A percentile compares a stretch with the other conserved stretches of the same genome.
phyloP scores from a whole-genome alignment of 2,329 filamentous ascomycete species.

The Arachnomyces sp. region DNA sequence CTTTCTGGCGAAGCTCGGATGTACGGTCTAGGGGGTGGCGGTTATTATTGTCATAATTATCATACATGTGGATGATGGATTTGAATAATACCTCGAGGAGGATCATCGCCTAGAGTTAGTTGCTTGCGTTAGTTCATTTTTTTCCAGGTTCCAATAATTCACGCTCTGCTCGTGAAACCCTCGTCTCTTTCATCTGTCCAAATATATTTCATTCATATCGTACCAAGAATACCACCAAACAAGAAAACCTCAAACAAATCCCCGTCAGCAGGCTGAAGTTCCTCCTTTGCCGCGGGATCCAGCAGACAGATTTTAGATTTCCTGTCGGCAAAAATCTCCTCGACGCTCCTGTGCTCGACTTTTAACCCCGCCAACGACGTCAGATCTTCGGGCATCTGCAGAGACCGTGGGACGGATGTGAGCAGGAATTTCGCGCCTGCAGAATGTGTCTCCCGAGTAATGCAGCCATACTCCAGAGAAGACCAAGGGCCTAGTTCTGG shows the following conservation, averaged over 20 bases:
- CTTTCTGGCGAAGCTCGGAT: conserved; percentile 89
- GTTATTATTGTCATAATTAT: not conserved
- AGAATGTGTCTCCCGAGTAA: conserved; percentile 70
- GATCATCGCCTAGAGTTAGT: conserved; percentile 70
- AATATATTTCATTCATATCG: conserved; percentile 15
- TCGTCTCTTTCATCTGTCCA: not conserved
- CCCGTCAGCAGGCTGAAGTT: conserved; percentile 76
- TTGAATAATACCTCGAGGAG: conserved; percentile 65
- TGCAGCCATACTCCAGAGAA: conserved; percentile 80
- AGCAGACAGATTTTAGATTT: conserved; percentile 79
- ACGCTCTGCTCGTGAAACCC: not conserved
- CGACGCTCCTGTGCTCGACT: conserved; percentile 70
- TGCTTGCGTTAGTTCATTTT: not conserved
- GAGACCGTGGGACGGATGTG: conserved; percentile 65
- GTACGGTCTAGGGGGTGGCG: conserved; percentile 65
- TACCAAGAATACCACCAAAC: conserved; percentile 93
- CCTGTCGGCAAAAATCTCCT: conserved; percentile 65
- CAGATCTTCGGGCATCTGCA: conserved; percentile 55
- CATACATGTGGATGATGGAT: conserved; percentile 10
- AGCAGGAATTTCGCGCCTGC: conserved; percentile 66
- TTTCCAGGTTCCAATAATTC: too few relatives aligned
- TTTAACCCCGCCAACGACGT: conserved; percentile 56
- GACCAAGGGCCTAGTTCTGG: conserved; percentile 92
- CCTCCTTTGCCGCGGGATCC: conserved; percentile 74
- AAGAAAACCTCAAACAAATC: conserved; percentile 81